phyloP scores from a whole-genome alignment of 768 basidiomycete species.

The Termitomyces sp. region DNA sequence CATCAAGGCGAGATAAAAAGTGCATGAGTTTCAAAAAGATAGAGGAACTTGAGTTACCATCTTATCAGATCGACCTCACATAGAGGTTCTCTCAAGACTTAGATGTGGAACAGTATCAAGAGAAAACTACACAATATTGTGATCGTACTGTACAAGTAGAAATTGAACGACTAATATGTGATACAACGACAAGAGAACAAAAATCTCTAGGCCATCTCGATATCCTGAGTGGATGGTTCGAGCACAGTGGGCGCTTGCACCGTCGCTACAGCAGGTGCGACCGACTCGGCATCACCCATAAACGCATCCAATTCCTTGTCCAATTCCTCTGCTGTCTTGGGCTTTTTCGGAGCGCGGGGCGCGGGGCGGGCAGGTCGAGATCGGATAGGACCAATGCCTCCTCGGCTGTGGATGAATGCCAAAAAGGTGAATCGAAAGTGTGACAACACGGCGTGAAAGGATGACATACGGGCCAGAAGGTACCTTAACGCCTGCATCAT shows the following conservation, averaged over 20 bases:
- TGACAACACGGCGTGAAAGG: neutral
- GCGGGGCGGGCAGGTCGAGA: conserved; percentile 29
- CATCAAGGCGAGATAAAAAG: conserved; percentile 15
- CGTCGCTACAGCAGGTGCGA: neutral
- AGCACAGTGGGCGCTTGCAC: conserved; percentile 10
- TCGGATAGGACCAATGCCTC: conserved; percentile 44
- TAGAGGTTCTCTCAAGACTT: too few species aligned
- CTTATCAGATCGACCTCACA: too few species aligned
- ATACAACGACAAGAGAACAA: neutral
- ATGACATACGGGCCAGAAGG: conserved; percentile 32
- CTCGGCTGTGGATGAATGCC: conserved; percentile 20
- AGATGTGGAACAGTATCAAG: too few species aligned
- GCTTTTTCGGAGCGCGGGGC: conserved; percentile 38
- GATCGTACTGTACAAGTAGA: too few species aligned
- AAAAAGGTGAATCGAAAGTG: neutral
- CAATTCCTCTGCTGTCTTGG: conserved; percentile 74
- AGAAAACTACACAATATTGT: too few species aligned
- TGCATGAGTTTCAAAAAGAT: too few species aligned
- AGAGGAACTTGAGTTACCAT: too few species aligned
- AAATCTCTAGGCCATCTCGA: conserved; percentile 42
- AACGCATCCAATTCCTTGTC: conserved; percentile 86
- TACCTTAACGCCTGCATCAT: conserved; percentile 31
- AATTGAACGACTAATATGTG: too few species aligned
- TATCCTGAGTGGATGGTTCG: conserved; percentile 31
- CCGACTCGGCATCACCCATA: conserved; percentile 54